Base-by-base conservation (phyloP, 2,329 filamentous ascomycete species). In the Cryphonectria radicalis region DNA sequence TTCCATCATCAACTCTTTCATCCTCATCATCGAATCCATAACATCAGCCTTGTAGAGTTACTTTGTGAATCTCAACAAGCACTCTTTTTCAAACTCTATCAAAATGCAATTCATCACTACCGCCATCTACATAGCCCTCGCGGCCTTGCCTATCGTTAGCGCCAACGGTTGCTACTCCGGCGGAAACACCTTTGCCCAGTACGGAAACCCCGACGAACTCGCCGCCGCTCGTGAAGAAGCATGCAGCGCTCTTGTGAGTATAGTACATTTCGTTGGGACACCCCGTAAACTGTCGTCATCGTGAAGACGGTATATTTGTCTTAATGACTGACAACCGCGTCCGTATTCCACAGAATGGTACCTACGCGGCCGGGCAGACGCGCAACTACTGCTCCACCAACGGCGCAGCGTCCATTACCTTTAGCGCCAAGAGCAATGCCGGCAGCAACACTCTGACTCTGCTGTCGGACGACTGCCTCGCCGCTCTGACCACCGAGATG, bases 121-220 rank as follows among this genome's bases (percentile, higher is more conserved):
- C 59, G 32, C 59, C 59, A 22, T 62, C 14, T 62, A 62, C 28
- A 35, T 35, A 22, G 59, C 35, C 19, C 59, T 62, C 28, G 32
- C 13, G 28, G 59, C 59, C 28, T 35, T 62, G 59, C 59, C 59
- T 17, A 62, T 62, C 59, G 59, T 62, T 32, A 62, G 32, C 32
- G 59, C 59, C 59, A 62, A 62, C 35, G 59, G 59, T 35, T 62
- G 59, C 59, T 62, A 62, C 59, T 32, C 28, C 14, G 35, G 59
- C 14, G 59, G 59, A 32, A 19, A 62, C 11, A 62, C 59, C 17
- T 62, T 37, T 62, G 25, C 59, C 28, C 28, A 62, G 4, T 62
- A 62, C 28, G 59, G 59, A 25, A 35, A 5, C 59, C 3, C 14
- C 19, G 28, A 62, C 19, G 25, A 35, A 17, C 28, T 62, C 3